phyloP scores from a whole-genome alignment of 139 green algal genomes.

The Chlorella ohadii region DNA sequence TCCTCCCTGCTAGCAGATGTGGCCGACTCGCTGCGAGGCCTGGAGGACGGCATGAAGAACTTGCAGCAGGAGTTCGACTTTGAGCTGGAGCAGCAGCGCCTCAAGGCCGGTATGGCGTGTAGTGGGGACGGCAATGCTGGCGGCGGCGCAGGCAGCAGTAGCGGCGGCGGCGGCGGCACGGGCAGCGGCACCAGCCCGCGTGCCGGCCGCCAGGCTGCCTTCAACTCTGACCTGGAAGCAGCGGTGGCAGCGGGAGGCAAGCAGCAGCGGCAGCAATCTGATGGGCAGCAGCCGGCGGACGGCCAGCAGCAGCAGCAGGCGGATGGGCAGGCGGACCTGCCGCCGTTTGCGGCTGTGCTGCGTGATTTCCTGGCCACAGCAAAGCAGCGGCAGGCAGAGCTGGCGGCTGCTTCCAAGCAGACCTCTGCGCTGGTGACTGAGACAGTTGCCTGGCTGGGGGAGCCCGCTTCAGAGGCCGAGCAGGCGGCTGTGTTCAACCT shows the following conservation, averaged over 20 bases:
- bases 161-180: neutral
- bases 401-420: neutral
- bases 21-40: conserved; percentile 33
- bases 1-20: conserved; percentile 32
- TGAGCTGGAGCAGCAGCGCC: conserved; percentile 18
- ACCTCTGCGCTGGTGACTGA: conserved; percentile 9
- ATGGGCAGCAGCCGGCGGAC: too few species aligned
- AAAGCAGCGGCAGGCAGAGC: neutral
- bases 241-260: neutral
- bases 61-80: conserved; percentile 27
- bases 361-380: conserved; percentile 25
- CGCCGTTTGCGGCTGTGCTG: conserved; percentile 37
- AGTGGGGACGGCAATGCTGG: too few species aligned
- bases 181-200: conserved; percentile 8
- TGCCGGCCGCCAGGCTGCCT: conserved; percentile 28
- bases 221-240: conserved; percentile 16
- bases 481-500: conserved; percentile 24
- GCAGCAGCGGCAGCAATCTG: neutral
- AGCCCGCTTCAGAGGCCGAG: conserved; percentile 21
- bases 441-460: conserved; percentile 40
- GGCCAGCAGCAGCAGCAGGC: neutral
- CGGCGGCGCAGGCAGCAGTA: too few species aligned
- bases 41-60: conserved; percentile 40
- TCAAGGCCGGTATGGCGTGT: neutral
- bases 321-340: neutral